These are phyloP conservation scores for Trypanosoma rangeli DNA, from an alignment of 208 protist genomes.

Conservation along the genomic window DNA sequence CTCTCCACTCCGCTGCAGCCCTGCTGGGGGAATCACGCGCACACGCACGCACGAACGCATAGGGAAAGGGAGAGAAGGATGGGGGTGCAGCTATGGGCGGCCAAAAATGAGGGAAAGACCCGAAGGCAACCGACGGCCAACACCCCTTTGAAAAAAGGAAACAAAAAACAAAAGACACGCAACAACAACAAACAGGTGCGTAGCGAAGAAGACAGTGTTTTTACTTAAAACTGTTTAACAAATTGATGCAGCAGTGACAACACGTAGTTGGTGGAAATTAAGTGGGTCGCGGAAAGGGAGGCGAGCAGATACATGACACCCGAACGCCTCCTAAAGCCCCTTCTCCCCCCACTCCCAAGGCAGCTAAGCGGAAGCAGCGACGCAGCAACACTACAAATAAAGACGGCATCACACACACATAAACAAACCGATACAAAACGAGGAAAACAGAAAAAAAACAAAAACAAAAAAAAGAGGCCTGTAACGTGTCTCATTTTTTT, in stretches of 20 bases:
- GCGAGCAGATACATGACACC: too few relatives aligned
- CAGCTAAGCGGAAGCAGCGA: not conserved
- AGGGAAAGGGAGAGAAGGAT: not conserved
- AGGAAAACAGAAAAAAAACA: not conserved
- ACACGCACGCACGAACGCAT: not conserved
- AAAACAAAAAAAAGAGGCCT: not conserved
- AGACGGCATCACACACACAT: too few relatives aligned
- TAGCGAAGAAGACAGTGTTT: not conserved
- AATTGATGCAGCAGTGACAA: not conserved
- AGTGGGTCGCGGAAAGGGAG: too few relatives aligned
- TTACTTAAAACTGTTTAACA: not conserved
- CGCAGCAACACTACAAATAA: not conserved
- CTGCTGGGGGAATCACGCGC: not conserved
- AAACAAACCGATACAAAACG: not conserved
- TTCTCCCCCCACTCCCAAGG: not conserved
- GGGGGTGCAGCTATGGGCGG: not conserved
- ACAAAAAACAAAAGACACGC: not conserved
- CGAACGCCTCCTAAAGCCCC: too few relatives aligned
- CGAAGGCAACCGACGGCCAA: too few relatives aligned
- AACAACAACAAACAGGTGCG: slow-evolving; percentile 1
- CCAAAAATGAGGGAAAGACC: slow-evolving; percentile 9
- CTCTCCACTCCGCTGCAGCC: not conserved
- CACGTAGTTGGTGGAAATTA: too few relatives aligned
- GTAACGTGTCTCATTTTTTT: not conserved
- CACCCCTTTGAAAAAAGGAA: not conserved